Base-by-base conservation (phyloP, 495 filamentous ascomycete genomes). In the Mytilinidion resinicola region DNA sequence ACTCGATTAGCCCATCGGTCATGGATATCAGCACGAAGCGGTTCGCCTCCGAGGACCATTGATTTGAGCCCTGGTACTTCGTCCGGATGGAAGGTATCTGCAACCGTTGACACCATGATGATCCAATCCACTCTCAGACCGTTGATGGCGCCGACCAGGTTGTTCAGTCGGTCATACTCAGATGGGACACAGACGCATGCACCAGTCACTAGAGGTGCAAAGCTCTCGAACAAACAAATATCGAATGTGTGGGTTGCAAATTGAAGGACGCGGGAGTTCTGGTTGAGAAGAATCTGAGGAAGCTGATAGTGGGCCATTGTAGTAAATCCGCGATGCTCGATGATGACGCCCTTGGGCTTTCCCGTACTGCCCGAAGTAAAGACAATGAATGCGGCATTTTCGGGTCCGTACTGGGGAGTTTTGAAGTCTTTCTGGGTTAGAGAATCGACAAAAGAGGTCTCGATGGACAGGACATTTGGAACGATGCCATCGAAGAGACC, bases 41-140 rank as follows among this genome's bases (percentile, higher is more conserved):
- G 69, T 53, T 69, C 49, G 30, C 46, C 75, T 0, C 70, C 71
- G 4, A 76, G 59, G 19, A 75, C 74, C 11, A 77, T 66, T 4
- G 72, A 70, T 20, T 69, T 56, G 8, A 67, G 8, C 73, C 73
- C 44, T 70, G 68, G 15, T 72, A 54, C 34, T 80, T 35, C n/a
- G 74, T 74, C 0, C 36, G 34, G 58, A 38, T 61, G 33, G 25
- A 61, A 20, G 15, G 44, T 43, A 14, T 73, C 69, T 14, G 72
- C 76, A 6, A 82, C 71, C 0, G 80, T 77, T 10, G 80, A 76
- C 1, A 79, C 80, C 20, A 81, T 51, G 20, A 67, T 63, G 0
- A 76, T 51, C 21, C 21, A 51, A 33, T 73, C 20, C 68, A 75
- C 50, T 75, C 78, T 43, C 78, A 70, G 6, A 49, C 25, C 69